Evolutionary conservation across 2,329 filamentous ascomycete species (phyloP).

Genomic region (Penicillium brasilianum): DNA sequence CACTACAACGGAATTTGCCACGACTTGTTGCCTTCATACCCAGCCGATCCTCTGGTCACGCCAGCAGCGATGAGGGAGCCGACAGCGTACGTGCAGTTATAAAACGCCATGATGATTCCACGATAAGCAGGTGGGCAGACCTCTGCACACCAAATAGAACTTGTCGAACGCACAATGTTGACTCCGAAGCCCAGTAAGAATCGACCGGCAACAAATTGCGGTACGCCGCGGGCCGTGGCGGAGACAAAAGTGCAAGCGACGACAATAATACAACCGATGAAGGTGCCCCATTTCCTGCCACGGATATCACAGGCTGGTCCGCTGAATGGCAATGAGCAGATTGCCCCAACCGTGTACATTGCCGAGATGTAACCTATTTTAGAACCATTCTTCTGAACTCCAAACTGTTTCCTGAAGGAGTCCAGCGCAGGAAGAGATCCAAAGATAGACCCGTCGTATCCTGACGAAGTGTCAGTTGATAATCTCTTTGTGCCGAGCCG

Average conservation of each 20-base stretch:
- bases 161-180: constrained; percentile 33
- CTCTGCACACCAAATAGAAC: constrained; percentile 44
- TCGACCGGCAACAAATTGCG: constrained; percentile 37
- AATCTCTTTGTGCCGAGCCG: neutral
- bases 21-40: constrained; percentile 47
- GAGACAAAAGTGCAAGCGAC: constrained; percentile 13
- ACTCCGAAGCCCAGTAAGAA: constrained; percentile 42
- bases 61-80: constrained; percentile 38
- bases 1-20: constrained; percentile 67
- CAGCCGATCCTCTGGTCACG: constrained; percentile 10
- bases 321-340: constrained; percentile 17
- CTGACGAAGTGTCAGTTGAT: constrained; percentile 5
- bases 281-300: constrained; percentile 14
- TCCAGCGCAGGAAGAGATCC: constrained; percentile 14
- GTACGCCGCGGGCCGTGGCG: constrained; percentile 8
- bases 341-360: constrained; percentile 18
- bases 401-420: constrained; percentile 13
- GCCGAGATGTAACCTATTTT: constrained; percentile 17
- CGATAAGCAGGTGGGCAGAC: constrained; percentile 44
- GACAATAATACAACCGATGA: constrained; percentile 15
- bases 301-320: constrained; percentile 11
- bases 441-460: constrained; percentile 17
- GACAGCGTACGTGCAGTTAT: constrained; percentile 51
- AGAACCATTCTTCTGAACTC: constrained; percentile 11
- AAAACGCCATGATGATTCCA: constrained; percentile 48